A percentile compares a stretch with the other conserved stretches of the same genome.
Evolutionary conservation across 768 basidiomycete species (phyloP).

Genomic region (Rhizopogon vinicolor): DNA sequence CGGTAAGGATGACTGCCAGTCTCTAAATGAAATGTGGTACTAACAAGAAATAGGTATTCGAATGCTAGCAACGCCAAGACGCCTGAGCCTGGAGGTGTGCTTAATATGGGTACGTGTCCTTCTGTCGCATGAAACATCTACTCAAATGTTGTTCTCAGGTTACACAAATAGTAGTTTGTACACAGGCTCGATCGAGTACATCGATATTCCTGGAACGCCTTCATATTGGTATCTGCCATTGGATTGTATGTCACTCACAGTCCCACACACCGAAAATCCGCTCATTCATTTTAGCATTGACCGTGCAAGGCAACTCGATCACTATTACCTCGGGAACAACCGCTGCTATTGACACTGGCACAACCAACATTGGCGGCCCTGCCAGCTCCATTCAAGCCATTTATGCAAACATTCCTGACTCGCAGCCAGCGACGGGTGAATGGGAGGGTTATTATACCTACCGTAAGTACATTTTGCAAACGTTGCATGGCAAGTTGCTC

Average conservation of each 20-base stretch:
- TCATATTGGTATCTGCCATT: constrained; percentile 49
- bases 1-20: constrained; percentile 20
- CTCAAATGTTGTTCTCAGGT: constrained; percentile 19
- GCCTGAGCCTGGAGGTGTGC: constrained; percentile 67
- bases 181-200: constrained; percentile 48
- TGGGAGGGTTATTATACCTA: constrained; percentile 47
- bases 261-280: neutral
- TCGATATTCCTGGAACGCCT: constrained; percentile 33
- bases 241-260: constrained; percentile 17
- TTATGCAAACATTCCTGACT: constrained; percentile 42
- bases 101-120: constrained; percentile 53
- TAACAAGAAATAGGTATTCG: constrained; percentile 29
- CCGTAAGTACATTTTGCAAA: constrained; percentile 20
- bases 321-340: constrained; percentile 14
- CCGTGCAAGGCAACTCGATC: constrained; percentile 29
- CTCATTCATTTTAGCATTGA: constrained; percentile 22
- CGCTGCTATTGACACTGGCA: constrained; percentile 61
- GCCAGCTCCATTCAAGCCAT: constrained; percentile 32
- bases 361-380: constrained; percentile 56
- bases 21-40: neutral
- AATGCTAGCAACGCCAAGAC: constrained; percentile 35
- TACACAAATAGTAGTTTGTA: constrained; percentile 46
- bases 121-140: neutral
- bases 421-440: constrained; percentile 28
- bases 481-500: neutral